Percentiles rank a stretch among this genome's conserved stretches.
Evolutionary conservation across 2,329 filamentous ascomycete species (phyloP).

Genomic region (Ustilaginoidea virens): DNA sequence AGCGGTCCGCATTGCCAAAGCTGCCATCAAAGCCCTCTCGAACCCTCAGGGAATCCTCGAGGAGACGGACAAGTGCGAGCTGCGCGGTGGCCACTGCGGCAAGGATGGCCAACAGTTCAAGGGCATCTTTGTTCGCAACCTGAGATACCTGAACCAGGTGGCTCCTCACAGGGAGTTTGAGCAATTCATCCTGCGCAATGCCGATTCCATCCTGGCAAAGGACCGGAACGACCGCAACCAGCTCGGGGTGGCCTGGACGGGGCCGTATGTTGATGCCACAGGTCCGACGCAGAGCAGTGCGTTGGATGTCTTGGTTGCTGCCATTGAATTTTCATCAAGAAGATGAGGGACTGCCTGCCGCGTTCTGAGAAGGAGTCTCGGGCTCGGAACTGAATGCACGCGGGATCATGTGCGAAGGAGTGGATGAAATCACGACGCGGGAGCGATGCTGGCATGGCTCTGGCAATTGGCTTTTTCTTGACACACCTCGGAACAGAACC

Average conservation of each 20-base stretch:
- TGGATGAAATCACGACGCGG: no score
- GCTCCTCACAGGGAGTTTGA: slow-evolving; percentile 33
- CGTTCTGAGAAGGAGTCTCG: no score
- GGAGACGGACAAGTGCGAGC: slow-evolving; percentile 21
- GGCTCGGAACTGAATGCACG: no score
- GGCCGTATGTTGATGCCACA: slow-evolving; percentile 34
- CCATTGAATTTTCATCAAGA: slow-evolving; percentile 23
- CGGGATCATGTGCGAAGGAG: no score
- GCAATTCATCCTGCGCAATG: slow-evolving; percentile 43
- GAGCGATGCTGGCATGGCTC: no score
- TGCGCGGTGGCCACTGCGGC: slow-evolving; percentile 20
- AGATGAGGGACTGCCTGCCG: no score
- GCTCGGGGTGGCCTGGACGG: slow-evolving; percentile 50
- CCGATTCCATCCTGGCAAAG: slow-evolving; percentile 48
- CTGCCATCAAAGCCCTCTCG: slow-evolving; percentile 30
- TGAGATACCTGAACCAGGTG: slow-evolving; percentile 39
- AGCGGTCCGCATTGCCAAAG: slow-evolving; percentile 34
- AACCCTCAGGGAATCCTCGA: slow-evolving; percentile 30
- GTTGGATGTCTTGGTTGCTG: slow-evolving; percentile 52
- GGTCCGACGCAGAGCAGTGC: slow-evolving; percentile 49
- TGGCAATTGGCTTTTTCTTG: no score
- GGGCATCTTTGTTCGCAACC: slow-evolving; percentile 52
- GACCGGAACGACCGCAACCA: slow-evolving; percentile 33
- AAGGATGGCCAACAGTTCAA: slow-evolving; percentile 51
- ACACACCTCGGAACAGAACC: no score